Conservation (phyloP, 345 rosid species). For the Citrus mangshanensis region DNA sequence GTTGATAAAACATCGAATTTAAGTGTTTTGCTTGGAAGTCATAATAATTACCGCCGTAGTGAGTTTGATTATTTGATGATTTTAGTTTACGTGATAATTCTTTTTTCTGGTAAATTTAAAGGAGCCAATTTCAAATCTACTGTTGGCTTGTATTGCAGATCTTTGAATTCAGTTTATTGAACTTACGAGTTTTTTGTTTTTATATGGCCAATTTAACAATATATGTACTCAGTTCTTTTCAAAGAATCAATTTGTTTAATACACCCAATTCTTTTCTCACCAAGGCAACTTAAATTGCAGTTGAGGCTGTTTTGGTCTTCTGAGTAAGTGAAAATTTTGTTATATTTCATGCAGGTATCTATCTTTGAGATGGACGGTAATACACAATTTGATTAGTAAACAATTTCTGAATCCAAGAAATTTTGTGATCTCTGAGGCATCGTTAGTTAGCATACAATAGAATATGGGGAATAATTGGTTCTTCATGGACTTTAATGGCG, state of each 20-base stretch:
- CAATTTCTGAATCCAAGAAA: slow-evolving; percentile 5
- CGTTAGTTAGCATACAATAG: neutral
- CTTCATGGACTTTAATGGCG: slow-evolving; percentile 49
- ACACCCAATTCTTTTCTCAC: neutral
- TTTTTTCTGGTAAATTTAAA: neutral
- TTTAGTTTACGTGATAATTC: neutral
- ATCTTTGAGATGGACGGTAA: neutral
- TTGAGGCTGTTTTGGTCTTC: neutral
- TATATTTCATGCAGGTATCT: slow-evolving; percentile 17
- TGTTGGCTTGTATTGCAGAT: neutral
- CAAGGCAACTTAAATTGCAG: neutral
- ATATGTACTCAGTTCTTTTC: neutral
- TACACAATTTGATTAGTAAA: neutral
- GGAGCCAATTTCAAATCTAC: neutral
- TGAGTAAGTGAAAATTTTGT: neutral
- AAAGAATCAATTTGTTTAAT: neutral
- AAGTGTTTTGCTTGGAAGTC: neutral
- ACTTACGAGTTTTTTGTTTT: neutral
- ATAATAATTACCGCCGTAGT: neutral
- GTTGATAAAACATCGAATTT: neutral
- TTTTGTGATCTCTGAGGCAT: slow-evolving; percentile 16
- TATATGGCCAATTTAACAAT: neutral
- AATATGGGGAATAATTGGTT: slow-evolving; percentile 44
- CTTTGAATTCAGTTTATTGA: neutral
- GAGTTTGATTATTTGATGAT: neutral